Evolutionary conservation across 169 alveolate genomes (phyloP).

Genomic region (Plasmodium vivax): DNA sequence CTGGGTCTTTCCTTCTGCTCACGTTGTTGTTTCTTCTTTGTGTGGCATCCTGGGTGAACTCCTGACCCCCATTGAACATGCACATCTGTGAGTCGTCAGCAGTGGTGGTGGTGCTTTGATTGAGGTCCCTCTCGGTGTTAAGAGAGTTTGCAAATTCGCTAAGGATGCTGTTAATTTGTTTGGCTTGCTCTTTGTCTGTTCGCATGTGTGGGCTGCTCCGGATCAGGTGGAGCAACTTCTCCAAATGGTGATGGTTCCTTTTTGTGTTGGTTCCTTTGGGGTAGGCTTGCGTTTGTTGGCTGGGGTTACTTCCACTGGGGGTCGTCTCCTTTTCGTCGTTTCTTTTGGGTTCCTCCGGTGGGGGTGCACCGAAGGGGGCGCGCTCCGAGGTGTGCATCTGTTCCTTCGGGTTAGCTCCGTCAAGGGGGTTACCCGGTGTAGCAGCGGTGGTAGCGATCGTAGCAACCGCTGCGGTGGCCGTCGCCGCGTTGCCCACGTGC

Average conservation of each 20-base stretch:
- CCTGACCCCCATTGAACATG: not conserved
- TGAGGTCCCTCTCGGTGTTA: not conserved
- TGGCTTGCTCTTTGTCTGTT: not conserved
- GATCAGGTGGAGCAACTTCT: not conserved
- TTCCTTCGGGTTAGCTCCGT: not conserved
- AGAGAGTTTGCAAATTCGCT: not conserved
- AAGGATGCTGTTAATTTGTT: not conserved
- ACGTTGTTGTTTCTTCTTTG: not conserved
- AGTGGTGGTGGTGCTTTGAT: not conserved
- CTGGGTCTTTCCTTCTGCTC: not conserved
- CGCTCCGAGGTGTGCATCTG: not conserved
- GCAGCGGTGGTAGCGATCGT: not conserved
- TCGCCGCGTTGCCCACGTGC: not conserved
- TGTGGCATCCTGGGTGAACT: not conserved
- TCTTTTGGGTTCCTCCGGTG: not conserved
- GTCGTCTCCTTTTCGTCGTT: not conserved
- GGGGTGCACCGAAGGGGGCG: not conserved
- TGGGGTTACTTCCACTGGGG: not conserved
- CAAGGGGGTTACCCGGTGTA: not conserved
- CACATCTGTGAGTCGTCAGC: not conserved
- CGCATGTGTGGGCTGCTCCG: not conserved
- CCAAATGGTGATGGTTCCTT: not conserved
- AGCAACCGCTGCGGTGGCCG: not conserved
- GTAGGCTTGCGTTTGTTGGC: not conserved
- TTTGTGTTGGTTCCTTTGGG: not conserved